Conservation (phyloP, 2,329 filamentous ascomycete genomes). For the Boeremia exigua region DNA sequence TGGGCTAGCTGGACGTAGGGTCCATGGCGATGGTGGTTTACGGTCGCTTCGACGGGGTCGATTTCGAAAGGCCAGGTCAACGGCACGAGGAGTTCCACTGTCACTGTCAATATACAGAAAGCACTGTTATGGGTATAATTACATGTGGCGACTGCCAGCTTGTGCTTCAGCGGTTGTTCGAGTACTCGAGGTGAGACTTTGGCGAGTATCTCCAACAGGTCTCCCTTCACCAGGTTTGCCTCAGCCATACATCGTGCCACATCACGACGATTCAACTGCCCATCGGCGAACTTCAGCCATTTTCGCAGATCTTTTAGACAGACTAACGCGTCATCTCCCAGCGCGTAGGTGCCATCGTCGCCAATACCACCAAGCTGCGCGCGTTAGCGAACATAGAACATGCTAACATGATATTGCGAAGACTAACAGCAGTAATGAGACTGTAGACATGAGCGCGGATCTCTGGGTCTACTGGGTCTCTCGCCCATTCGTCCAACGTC, state of each 20-base stretch:
- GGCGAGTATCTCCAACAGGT: slow-evolving; percentile 87
- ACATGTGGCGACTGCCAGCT: slow-evolving; percentile 80
- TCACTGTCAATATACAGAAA: slow-evolving; percentile 23
- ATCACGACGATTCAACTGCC: slow-evolving; percentile 91
- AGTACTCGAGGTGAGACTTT: slow-evolving; percentile 72
- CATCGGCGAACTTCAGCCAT: slow-evolving; percentile 95
- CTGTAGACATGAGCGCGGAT: slow-evolving; percentile 93
- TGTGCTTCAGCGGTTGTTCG: slow-evolving; percentile 76
- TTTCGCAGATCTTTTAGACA: slow-evolving; percentile 91
- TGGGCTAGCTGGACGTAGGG: slow-evolving; percentile 89
- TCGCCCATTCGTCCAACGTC: slow-evolving; percentile 54
- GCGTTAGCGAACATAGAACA: slow-evolving; percentile 18
- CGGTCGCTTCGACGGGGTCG: slow-evolving; percentile 79
- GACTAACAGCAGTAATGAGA: slow-evolving; percentile 84
- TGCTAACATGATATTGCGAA: not conserved
- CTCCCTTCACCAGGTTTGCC: slow-evolving; percentile 87
- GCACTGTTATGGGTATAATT: not conserved
- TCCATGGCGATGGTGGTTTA: slow-evolving; percentile 91
- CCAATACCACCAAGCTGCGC: slow-evolving; percentile 82
- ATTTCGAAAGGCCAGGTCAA: slow-evolving; percentile 92
- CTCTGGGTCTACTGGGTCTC: slow-evolving; percentile 76
- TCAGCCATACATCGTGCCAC: slow-evolving; percentile 92
- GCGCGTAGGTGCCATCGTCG: slow-evolving; percentile 80
- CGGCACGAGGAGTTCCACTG: slow-evolving; percentile 85
- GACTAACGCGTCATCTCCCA: slow-evolving; percentile 91